Evolutionary conservation across 768 basidiomycete species (phyloP), one percentile per base, ranked within the genome.

Genomic region (Hypholoma fasciculare): DNA sequence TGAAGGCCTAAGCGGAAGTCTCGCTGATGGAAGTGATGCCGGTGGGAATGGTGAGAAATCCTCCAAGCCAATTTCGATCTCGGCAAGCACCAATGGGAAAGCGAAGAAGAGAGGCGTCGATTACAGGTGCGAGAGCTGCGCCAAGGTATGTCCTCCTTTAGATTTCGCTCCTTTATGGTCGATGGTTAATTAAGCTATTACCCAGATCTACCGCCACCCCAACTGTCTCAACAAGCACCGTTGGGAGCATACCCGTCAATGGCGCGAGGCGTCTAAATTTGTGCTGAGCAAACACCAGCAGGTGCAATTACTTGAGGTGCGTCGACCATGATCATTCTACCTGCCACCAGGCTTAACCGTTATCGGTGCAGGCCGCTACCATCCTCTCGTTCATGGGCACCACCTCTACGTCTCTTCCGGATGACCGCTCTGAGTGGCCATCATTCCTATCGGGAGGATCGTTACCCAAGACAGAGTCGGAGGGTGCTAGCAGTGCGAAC

Each of bases 201-300:
- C 48, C 14, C 68, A 92, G 90, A 86, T 92, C 39, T 94, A 92
- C 71, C 86, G 90, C 52, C 96, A 98, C 73, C 94, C 94, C 2
- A 93, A 91, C 12, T 98, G 96, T 73, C 79, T 98, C 49, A 92
- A 96, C 73, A 98, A 98, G 73, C 96, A 98, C 69, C 90, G 96
- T 36, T 98, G 96, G 96, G 96, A 98, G 68, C 94, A 96, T 69
- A 93, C 92, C 36, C 92, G 92, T 17, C 94, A 97, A 67, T 98
- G 96, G 96, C 88, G 90, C 44, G 92, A 95, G 70, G 90, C 95
- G 16, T 59, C 89, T 63, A 93, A 95, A 70, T 87, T 95, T 65
- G 85, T 94, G 34, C 78, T 98, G 57, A 92, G 89, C 73, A 98
- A 98, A 74, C 96, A 98, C 70, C 95, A 98, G 67, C 96, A 98